Percentiles rank a stretch among this genome's conserved stretches.
These are phyloP conservation scores for Lagerstroemia speciosa DNA, from an alignment of 345 rosid species.

Conservation along the genomic window DNA sequence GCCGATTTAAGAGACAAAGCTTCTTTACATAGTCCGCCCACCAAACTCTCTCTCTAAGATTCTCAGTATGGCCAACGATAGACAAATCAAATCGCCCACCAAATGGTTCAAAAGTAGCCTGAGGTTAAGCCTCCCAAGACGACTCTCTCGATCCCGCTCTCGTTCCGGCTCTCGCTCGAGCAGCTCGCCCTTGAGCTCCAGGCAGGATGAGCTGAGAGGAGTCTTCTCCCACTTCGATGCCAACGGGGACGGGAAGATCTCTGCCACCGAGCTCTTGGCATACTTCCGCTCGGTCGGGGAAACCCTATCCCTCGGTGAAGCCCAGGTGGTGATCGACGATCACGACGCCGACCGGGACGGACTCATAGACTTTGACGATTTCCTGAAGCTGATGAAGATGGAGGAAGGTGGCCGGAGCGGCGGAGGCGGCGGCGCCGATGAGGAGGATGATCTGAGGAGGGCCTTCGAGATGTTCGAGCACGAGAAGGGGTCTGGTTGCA, in stretches of 20 bases:
- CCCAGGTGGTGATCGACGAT: slow-evolving; percentile 42
- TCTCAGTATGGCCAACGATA: slow-evolving; percentile 5
- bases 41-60: not conserved
- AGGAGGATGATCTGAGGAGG: slow-evolving; percentile 42
- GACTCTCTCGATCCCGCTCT: slow-evolving; percentile 3
- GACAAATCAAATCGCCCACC: slow-evolving; percentile 4
- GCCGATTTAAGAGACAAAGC: not conserved
- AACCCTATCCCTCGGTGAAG: slow-evolving; percentile 48
- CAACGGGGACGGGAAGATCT: slow-evolving; percentile 68
- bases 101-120: slow-evolving; percentile 14
- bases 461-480: slow-evolving; percentile 87
- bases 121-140: slow-evolving; percentile 9
- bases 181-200: slow-evolving; percentile 2
- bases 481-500: slow-evolving; percentile 70
- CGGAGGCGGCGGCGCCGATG: slow-evolving; percentile 10
- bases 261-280: slow-evolving; percentile 54
- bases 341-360: slow-evolving; percentile 62
- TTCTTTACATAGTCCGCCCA: not conserved
- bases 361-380: slow-evolving; percentile 58
- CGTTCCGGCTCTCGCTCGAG: slow-evolving; percentile 4
- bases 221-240: slow-evolving; percentile 60
- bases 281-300: slow-evolving; percentile 74
- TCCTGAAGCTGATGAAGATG: slow-evolving; percentile 15
- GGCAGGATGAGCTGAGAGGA: slow-evolving; percentile 32
- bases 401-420: not conserved